phyloP scores from a whole-genome alignment of 2,329 filamentous ascomycete species.

The Fusarium cicatricum region DNA sequence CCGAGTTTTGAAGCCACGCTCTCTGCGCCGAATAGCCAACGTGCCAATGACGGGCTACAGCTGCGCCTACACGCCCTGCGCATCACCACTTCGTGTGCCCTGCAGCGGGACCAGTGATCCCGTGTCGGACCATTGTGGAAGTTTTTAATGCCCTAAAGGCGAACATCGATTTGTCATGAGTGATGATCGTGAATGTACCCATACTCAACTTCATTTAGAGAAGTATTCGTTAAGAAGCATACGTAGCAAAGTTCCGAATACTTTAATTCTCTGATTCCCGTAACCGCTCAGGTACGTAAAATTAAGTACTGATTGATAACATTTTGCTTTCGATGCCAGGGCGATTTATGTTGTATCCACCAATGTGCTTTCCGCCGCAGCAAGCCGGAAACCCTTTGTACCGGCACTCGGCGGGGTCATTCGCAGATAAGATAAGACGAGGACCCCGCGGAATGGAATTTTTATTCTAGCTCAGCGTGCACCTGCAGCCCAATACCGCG shows the following conservation, averaged over 20 bases:
- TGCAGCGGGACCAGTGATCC: background rate
- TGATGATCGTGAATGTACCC: no score
- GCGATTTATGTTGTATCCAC: constrained; percentile 1
- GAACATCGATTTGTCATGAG: background rate
- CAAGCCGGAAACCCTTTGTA: no score
- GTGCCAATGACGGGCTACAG: no score
- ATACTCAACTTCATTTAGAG: no score
- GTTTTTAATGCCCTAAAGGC: background rate
- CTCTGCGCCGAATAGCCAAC: no score
- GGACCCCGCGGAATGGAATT: constrained; percentile 46
- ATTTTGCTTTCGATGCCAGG: constrained; percentile 2
- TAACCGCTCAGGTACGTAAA: background rate
- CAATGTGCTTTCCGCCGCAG: background rate
- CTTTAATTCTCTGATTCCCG: background rate
- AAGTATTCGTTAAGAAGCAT: no score
- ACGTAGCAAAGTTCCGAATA: background rate
- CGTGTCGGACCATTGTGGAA: background rate
- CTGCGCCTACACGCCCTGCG: background rate
- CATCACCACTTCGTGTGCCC: background rate
- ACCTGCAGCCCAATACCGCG: constrained; percentile 16
- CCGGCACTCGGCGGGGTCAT: no score
- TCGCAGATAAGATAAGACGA: constrained; percentile 33
- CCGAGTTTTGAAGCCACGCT: no score
- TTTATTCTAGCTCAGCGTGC: constrained; percentile 42
- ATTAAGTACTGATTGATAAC: constrained; percentile 4